Percentiles rank a stretch among this genome's conserved stretches.
Evolutionary conservation across 148 eudicot species (phyloP).

Genomic region (Arctostaphylos glauca): DNA sequence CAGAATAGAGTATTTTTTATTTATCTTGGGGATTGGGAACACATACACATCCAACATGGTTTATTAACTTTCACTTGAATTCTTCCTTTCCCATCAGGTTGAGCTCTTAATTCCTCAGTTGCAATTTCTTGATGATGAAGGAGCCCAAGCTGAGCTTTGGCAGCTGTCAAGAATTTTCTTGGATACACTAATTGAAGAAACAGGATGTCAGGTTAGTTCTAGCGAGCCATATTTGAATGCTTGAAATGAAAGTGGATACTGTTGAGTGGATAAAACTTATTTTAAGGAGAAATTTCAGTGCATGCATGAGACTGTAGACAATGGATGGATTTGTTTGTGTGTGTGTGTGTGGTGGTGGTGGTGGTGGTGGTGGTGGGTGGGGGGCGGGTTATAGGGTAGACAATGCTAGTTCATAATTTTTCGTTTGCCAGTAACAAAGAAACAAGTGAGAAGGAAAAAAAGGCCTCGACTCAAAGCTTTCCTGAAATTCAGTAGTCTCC

Average conservation of each 20-base stretch:
- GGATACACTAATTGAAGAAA: conserved; percentile 89
- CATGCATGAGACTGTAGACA: not conserved
- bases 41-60: not conserved
- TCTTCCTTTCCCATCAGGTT: conserved; percentile 42
- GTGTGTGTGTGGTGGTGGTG: too few species aligned
- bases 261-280: not conserved
- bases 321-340: not conserved
- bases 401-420: not conserved
- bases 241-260: not conserved
- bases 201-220: conserved; percentile 72
- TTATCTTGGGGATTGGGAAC: not conserved
- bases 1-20: too few species aligned
- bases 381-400: not conserved
- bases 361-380: too few species aligned
- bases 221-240: not conserved
- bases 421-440: not conserved
- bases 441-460: not conserved
- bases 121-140: conserved; percentile 97
- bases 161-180: conserved; percentile 75
- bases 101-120: conserved; percentile 96
- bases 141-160: conserved; percentile 98
- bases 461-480: not conserved
- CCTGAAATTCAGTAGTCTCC: not conserved
- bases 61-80: not conserved
- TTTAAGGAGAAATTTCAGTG: not conserved